Conservation (phyloP, 31 red algal species). For the Porphyra umbilicalis region DNA sequence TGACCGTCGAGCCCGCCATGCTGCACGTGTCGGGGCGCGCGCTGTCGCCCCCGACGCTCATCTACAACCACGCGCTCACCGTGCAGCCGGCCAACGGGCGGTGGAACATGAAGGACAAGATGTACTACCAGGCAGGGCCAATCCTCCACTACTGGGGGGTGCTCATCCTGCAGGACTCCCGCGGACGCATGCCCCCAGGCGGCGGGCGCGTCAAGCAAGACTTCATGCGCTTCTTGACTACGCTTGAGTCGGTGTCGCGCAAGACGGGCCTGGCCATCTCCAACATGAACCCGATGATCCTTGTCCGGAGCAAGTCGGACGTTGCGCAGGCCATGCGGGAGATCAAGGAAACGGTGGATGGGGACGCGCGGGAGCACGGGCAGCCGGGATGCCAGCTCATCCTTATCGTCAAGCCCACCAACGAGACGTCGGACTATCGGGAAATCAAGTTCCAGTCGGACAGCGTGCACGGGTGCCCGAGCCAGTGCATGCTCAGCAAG, state of each 20-base stretch:
- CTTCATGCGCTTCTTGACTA: slow-evolving; percentile 20
- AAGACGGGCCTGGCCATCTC: slow-evolving; percentile 21
- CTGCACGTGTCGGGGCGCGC: slow-evolving; percentile 21
- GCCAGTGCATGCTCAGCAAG: slow-evolving; percentile 44
- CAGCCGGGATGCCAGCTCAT: slow-evolving; percentile 46
- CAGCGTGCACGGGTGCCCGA: slow-evolving; percentile 47
- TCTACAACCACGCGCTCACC: slow-evolving; percentile 20
- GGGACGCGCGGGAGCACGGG: slow-evolving; percentile 5
- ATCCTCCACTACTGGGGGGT: slow-evolving; percentile 38
- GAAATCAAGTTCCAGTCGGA: slow-evolving; percentile 62
- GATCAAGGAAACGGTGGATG: slow-evolving; percentile 21
- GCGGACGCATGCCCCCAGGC: not conserved
- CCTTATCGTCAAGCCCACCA: slow-evolving; percentile 54
- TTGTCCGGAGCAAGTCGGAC: slow-evolving; percentile 11
- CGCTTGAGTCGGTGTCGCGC: slow-evolving; percentile 10
- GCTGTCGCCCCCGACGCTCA: slow-evolving; percentile 30
- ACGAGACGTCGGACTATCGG: slow-evolving; percentile 49
- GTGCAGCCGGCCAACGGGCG: slow-evolving; percentile 9
- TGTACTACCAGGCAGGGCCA: slow-evolving; percentile 24
- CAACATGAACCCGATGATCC: slow-evolving; percentile 6
- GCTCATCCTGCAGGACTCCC: slow-evolving; percentile 14
- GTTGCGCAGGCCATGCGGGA: slow-evolving; percentile 38
- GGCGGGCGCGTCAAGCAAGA: slow-evolving; percentile 5
- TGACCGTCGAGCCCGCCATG: slow-evolving; percentile 40
- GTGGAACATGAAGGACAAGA: slow-evolving; percentile 33